Conservation (phyloP, 2,329 filamentous ascomycete species). For the Aspergillus jensenii region DNA sequence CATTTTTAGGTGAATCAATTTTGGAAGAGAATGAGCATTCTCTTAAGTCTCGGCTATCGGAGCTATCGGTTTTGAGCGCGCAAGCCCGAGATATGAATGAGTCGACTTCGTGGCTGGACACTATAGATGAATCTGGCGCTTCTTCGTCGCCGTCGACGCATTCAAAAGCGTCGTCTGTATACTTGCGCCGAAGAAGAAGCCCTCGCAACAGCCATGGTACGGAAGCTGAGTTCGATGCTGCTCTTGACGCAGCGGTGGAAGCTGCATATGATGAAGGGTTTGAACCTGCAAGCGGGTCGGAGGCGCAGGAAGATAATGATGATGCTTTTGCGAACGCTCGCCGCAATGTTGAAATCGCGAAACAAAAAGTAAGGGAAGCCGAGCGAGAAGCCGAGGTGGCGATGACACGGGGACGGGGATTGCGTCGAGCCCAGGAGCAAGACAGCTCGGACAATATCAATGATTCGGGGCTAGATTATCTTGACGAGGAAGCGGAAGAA, state of each 20-base stretch:
- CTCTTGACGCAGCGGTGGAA: constrained; percentile 91
- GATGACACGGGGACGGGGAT: constrained; percentile 61
- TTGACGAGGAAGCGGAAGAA: constrained; percentile 68
- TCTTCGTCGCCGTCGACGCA: constrained; percentile 78
- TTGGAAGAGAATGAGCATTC: constrained; percentile 1
- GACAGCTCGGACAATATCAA: constrained; percentile 19
- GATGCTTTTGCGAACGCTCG: constrained; percentile 52
- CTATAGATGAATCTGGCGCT: constrained; percentile 83
- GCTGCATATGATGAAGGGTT: constrained; percentile 92
- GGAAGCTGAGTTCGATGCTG: constrained; percentile 89
- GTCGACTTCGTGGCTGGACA: constrained; percentile 90
- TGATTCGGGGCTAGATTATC: constrained; percentile 45
- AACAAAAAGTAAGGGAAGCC: constrained; percentile 71
- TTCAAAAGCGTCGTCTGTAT: constrained; percentile 72
- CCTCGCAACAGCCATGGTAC: constrained; percentile 69
- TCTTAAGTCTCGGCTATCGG: constrained; percentile 12
- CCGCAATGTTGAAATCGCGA: constrained; percentile 70
- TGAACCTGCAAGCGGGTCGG: constrained; percentile 59
- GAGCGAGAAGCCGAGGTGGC: constrained; percentile 68
- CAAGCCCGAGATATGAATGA: constrained; percentile 63
- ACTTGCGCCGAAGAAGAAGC: constrained; percentile 68
- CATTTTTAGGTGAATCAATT: background rate
- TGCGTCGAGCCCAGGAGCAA: constrained; percentile 44
- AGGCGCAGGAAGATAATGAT: constrained; percentile 29
- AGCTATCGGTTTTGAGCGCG: constrained; percentile 22